Conservation (phyloP, 176 grass and related monocot species). For the Oryza glaberrima region DNA sequence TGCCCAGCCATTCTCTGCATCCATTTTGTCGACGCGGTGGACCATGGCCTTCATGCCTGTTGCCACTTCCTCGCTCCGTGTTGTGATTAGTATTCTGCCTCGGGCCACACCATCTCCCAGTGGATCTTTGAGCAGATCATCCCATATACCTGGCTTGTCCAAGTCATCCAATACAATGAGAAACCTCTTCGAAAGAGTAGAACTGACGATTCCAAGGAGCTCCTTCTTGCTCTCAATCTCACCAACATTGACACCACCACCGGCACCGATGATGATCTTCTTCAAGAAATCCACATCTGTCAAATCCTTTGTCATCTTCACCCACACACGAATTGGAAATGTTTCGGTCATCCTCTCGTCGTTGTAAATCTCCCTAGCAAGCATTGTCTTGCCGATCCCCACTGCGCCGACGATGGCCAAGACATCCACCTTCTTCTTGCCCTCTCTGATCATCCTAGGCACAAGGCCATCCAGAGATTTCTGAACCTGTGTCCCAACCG, state of each 20-base stretch:
- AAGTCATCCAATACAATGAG: slow-evolving; percentile 83
- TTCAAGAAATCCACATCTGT: slow-evolving; percentile 59
- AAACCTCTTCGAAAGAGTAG: slow-evolving; percentile 61
- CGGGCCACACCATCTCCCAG: slow-evolving; percentile 61
- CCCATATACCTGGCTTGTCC: slow-evolving; percentile 57
- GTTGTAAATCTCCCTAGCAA: slow-evolving; percentile 68
- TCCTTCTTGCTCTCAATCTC: slow-evolving; percentile 56
- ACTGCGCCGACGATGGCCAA: slow-evolving; percentile 63
- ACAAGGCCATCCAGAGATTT: slow-evolving; percentile 52
- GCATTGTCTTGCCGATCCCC: slow-evolving; percentile 78
- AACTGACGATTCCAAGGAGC: slow-evolving; percentile 47
- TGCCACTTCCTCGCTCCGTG: slow-evolving; percentile 46
- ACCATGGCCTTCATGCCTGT: slow-evolving; percentile 59
- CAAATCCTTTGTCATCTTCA: slow-evolving; percentile 54
- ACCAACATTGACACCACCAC: slow-evolving; percentile 35
- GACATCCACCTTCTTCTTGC: slow-evolving; percentile 70
- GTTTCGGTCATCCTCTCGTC: slow-evolving; percentile 55
- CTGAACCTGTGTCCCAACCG: slow-evolving; percentile 57
- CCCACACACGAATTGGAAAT: slow-evolving; percentile 71
- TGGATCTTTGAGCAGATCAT: slow-evolving; percentile 60
- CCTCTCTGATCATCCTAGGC: slow-evolving; percentile 59
- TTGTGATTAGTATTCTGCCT: slow-evolving; percentile 63
- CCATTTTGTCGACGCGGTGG: slow-evolving; percentile 61
- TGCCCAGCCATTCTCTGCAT: slow-evolving; percentile 49
- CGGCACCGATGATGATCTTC: slow-evolving; percentile 52